Evolutionary conservation across 495 filamentous ascomycete species (phyloP), one percentile per base, ranked within the genome.

Genomic region (Jackrogersella multiformis): DNA sequence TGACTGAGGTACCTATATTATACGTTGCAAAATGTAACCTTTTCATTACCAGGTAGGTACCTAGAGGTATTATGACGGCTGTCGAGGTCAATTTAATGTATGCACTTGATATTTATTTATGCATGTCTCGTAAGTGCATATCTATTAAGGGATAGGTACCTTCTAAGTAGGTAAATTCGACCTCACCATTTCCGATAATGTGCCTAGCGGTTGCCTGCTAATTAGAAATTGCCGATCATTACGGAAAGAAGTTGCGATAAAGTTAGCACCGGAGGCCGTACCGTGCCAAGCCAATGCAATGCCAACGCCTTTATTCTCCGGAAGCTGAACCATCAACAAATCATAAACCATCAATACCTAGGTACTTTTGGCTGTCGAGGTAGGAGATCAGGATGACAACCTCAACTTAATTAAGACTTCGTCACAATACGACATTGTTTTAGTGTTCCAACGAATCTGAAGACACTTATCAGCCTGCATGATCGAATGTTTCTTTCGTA

Each of bases 241-340:
- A 49, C 60, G 39, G 28, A 15, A 54, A 53, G 13, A 8, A 23
- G 51, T 2, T 15, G 34, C 49, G 42, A 42, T 46, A 15, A 48
- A 48, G 30, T n/a, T 41, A 34, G 30, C 51, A 44, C 42, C 45
- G 10, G 60, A 8, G n/a, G n/a, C n/a, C n/a, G n/a, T n/a, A 5
- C 32, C 41, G 15, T 9, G 48, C 59, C 48, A 59, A 60, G 55
- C 46, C 55, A 44, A 56, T 60, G 60, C 55, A 44, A 56, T 60
- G 60, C 24, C 35, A 60, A 21, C 35, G 30, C 39, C n/a, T 39
- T n/a, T 42, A 38, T 57, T 56, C 10, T 51, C 36, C 58, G 44
- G 49, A 9, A 56, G 59, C 66, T 64, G 60, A 64, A 64, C 64
- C 55, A 64, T 59, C 48, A 63, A 54, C 18, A 56, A 59, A 64